Base-by-base conservation (phyloP, 306 rosid genomes). In the Quercus berberidifolia region DNA sequence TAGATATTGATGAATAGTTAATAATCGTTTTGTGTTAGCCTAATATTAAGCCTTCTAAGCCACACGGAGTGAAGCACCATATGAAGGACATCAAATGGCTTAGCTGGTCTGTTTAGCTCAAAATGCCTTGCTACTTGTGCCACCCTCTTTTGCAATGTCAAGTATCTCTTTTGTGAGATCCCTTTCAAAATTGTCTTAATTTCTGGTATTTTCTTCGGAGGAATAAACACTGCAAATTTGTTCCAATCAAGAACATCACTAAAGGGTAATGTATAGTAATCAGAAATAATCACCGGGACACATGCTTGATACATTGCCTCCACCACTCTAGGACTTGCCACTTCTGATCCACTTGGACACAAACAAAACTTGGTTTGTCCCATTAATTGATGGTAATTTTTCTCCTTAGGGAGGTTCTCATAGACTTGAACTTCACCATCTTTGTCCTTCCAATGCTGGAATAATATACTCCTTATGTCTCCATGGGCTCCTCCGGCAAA, bases 341-440 rank as follows among this genome's bases (percentile, higher is more conserved):
- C 88, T 70, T 85, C 85, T 19, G 82, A 38, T 19, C 85, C 88
- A 81, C 88, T 81, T 1, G 88, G 88, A 35, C 88, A 85, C 73
- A 85, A 31, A 59, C 88, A 85, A 49, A 77, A 85, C 76, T 78
- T 81, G 41, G 80, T 81, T 23, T 5, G 62, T 57, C 85, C 83
- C 88, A 81, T 74, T 30, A 81, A 74, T 71, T 81, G 55, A 59
- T 76, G 76, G 74, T 85, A 78, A 54, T 83, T 75, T 76, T 76
- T 79, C 7, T 78, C 75, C 59, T 71, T 79, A 1, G 87, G 87
- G 25, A 76, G 87, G 28, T 79, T 75, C 72, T 83, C 84, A 19
- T 83, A 80, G 49, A 83, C 87, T 71, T 83, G 84, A 19, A 83
- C 67, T 79, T 83, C 79, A 8, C 58, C 70, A 15, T 83, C 83